These are phyloP conservation scores for Oldenlandia corymbosa DNA, from an alignment of 257 asterid species.

Conservation along the genomic window DNA sequence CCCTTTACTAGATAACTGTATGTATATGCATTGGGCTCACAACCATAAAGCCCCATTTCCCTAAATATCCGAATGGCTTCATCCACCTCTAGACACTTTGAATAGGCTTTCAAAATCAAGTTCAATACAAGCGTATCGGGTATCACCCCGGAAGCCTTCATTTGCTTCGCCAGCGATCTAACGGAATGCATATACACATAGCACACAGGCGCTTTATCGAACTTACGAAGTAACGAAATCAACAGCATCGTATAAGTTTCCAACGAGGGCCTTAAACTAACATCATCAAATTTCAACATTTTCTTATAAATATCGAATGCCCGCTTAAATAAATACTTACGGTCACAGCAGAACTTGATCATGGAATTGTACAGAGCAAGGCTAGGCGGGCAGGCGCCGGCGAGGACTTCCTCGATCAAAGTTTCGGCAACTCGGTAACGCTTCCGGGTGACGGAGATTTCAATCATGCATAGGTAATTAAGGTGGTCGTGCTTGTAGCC, in stretches of 20 bases:
- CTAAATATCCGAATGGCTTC: constrained; percentile 75
- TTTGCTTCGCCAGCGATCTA: constrained; percentile 66
- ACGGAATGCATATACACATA: constrained; percentile 76
- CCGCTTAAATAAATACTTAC: constrained; percentile 62
- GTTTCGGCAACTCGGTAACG: constrained; percentile 66
- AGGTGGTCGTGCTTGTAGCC: constrained; percentile 62
- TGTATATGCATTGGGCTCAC: constrained; percentile 71
- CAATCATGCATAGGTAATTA: constrained; percentile 67
- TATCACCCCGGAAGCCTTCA: constrained; percentile 76
- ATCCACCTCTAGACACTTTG: constrained; percentile 66
- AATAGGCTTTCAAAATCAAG: constrained; percentile 80
- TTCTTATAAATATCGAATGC: constrained; percentile 85
- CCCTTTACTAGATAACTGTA: constrained; percentile 68
- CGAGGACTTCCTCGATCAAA: constrained; percentile 69
- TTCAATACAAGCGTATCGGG: constrained; percentile 76
- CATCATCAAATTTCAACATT: constrained; percentile 58
- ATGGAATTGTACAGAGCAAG: constrained; percentile 65
- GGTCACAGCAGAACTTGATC: constrained; percentile 78
- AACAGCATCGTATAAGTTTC: constrained; percentile 71
- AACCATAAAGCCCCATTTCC: constrained; percentile 88
- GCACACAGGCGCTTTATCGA: constrained; percentile 52
- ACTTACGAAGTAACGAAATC: constrained; percentile 60
- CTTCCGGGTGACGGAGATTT: constrained; percentile 54
- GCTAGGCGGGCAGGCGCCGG: constrained; percentile 71
- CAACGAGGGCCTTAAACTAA: constrained; percentile 46